A percentile compares a stretch with the other conserved stretches of the same genome.
These are phyloP conservation scores for Austroboletus festivus DNA, from an alignment of 768 basidiomycete genomes.

Conservation along the genomic window DNA sequence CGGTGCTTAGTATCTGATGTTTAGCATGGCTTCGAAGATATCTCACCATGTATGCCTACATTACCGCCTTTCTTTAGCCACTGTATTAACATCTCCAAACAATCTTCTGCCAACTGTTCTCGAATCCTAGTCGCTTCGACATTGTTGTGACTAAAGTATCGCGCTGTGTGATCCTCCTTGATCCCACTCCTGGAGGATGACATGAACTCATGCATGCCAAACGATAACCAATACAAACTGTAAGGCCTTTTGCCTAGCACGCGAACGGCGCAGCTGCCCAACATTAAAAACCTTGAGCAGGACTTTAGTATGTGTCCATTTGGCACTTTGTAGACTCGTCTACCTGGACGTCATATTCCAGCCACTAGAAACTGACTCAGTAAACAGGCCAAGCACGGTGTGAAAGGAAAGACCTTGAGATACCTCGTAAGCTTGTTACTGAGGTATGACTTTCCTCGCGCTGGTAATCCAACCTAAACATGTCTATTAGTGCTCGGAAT, in stretches of 20 bases:
- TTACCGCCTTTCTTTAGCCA: slow-evolving; percentile 97
- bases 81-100: slow-evolving; percentile 88
- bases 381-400: neutral
- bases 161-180: slow-evolving; percentile 87
- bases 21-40: neutral
- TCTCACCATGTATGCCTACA: slow-evolving; percentile 91
- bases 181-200: slow-evolving; percentile 58
- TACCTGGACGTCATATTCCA: slow-evolving; percentile 95
- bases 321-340: neutral
- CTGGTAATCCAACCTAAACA: slow-evolving; percentile 88
- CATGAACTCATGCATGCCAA: slow-evolving; percentile 3
- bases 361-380: slow-evolving; percentile 63
- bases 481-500: neutral
- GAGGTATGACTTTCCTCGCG: slow-evolving; percentile 95
- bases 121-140: slow-evolving; percentile 69
- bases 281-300: slow-evolving; percentile 88
- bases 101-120: slow-evolving; percentile 84
- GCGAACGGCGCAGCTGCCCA: slow-evolving; percentile 85
- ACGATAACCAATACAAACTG: slow-evolving; percentile 43
- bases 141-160: slow-evolving; percentile 88
- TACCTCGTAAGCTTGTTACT: slow-evolving; percentile 98
- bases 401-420: slow-evolving; percentile 61
- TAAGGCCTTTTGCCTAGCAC: slow-evolving; percentile 77
- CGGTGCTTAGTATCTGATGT: neutral
- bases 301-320: neutral